Base-by-base conservation (phyloP, 345 rosid species). In the Brassica nigra region DNA sequence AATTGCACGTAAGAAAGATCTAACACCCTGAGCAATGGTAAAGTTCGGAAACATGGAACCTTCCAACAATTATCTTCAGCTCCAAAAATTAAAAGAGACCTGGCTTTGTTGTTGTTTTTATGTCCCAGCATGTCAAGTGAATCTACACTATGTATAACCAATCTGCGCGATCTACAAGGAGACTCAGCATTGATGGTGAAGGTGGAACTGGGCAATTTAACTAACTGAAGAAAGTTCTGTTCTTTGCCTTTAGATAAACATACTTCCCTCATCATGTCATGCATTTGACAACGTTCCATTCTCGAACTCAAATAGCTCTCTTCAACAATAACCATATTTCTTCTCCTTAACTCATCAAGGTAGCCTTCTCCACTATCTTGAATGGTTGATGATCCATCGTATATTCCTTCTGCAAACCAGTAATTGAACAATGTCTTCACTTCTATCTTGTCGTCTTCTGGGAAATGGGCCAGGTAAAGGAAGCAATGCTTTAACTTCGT, bases 331-430 rank as follows among this genome's bases (percentile, higher is more conserved):
- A 88, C 80, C 88, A 88, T 66, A 5, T 70, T 77, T 77, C 80
- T 80, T 8, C 66, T 39, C 2, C 9, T 67, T 14, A 87, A 49
- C 75, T 87, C 85, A 8, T 20, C 62, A n/a, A 88, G 6, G 73
- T 74, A 79, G 16, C 4, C 2, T 33, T 77, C 74, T 1, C 71
- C 88, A 4, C 6, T 78, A 49, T 86, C 76, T 52, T 42, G 85
- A 1, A 62, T 70, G n/a, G n/a, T 62, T 54, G 57, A 4, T 57
- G 37, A 8, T 36, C 83, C 59, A 62, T 78, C 58, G 2, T 31
- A 20, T 6, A 85, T 37, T 29, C 86, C 89, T 70, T 85, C 85
- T 6, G 86, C 85, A 47, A 62, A 68, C 89, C 86, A 89, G 37
- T 66, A 71, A n/a, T 42, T 73, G 44, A 85, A 59, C 62, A 89